Evolutionary conservation across 164 flowering plant genomes (phyloP).

Genomic region (Platanus orientalis): DNA sequence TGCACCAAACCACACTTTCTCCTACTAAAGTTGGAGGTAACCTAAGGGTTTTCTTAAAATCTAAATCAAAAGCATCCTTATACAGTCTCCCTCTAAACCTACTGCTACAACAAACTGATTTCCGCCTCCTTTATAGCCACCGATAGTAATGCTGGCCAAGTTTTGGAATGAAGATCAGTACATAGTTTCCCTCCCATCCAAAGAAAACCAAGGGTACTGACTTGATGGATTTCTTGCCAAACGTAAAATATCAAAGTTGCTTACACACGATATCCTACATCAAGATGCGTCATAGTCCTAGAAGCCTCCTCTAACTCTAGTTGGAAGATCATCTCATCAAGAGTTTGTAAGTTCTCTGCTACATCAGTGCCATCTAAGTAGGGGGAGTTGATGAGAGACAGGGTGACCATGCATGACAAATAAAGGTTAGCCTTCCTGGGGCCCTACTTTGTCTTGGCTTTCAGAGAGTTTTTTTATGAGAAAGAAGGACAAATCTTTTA

Average conservation of each 20-base stretch:
- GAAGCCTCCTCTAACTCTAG: conserved; percentile 67
- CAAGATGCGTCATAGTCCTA: conserved; percentile 8
- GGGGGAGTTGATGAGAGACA: conserved; percentile 14
- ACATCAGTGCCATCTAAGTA: conserved; percentile 8
- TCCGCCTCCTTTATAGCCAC: conserved; percentile 22
- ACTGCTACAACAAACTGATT: conserved; percentile 27
- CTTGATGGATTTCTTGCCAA: conserved; percentile 79
- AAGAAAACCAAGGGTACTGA: conserved; percentile 92
- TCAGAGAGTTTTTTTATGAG: conserved; percentile 61
- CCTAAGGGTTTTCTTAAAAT: conserved; percentile 16
- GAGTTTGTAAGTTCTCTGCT: conserved; percentile 30
- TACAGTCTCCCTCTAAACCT: conserved; percentile 16
- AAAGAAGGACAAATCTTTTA: conserved; percentile 64
- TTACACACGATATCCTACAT: conserved; percentile 75
- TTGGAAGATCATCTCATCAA: conserved; percentile 85
- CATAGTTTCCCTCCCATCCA: conserved; percentile 87
- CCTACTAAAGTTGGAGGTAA: conserved; percentile 55
- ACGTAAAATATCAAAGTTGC: conserved; percentile 70
- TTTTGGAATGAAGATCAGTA: conserved; percentile 65
- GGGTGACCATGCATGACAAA: conserved; percentile 7
- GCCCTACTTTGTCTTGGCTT: conserved; percentile 65
- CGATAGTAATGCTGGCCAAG: conserved; percentile 1
- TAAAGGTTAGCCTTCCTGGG: conserved; percentile 19
- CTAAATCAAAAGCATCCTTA: conserved; percentile 13
- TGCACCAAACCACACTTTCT: conserved; percentile 76